Conservation (phyloP, 1,139 yeast genomes). For the Yamadazyma atmosphaerica region DNA sequence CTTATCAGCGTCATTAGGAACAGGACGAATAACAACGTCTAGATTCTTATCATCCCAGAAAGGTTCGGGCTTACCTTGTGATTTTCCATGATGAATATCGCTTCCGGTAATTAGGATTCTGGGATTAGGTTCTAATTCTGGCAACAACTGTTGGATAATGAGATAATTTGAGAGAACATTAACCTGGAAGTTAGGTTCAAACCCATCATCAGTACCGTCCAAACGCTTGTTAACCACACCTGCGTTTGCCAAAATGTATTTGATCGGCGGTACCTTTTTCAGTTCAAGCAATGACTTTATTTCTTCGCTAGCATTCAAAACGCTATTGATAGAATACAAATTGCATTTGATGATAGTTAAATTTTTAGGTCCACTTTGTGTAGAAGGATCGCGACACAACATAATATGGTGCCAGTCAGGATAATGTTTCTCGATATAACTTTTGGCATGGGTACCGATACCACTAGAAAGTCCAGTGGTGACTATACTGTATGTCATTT, state of each 20-base stretch:
- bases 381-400: no score
- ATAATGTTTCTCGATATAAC: no score
- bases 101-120: constrained; percentile 7
- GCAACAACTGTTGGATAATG: constrained; percentile 2
- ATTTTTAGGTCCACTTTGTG: no score
- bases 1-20: neutral
- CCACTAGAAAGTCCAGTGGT: no score
- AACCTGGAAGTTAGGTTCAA: constrained; percentile 7
- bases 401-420: no score
- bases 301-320: constrained; percentile 3
- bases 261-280: constrained; percentile 8
- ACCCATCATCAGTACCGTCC: constrained; percentile 7
- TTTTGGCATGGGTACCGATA: no score
- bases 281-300: constrained; percentile 2
- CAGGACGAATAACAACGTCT: neutral
- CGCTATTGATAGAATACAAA: constrained; percentile 6
- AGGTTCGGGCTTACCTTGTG: neutral
- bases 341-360: constrained; percentile 9
- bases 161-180: constrained; percentile 7
- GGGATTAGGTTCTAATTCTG: constrained; percentile 3
- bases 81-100: neutral
- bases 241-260: constrained; percentile 7
- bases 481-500: no score
- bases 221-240: constrained; percentile 4
- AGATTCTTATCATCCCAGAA: neutral